Evolutionary conservation across 176 grass and related monocot species (phyloP).

Genomic region (Carex pumila): DNA sequence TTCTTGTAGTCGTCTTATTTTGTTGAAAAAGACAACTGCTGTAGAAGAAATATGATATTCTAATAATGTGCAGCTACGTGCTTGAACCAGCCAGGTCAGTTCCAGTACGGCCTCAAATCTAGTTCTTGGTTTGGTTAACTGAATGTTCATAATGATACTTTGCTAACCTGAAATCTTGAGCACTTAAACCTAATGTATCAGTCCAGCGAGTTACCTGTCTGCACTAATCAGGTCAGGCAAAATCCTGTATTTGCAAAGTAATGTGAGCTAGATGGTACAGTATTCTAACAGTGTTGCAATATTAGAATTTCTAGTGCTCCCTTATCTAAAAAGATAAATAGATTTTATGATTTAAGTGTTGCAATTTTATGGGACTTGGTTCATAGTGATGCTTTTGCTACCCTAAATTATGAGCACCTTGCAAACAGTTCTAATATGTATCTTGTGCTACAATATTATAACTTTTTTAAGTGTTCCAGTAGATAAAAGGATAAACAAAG

Average conservation of each 20-base stretch:
- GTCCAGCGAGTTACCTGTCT: background rate
- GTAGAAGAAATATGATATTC: background rate
- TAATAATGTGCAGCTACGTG: background rate
- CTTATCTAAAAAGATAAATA: background rate
- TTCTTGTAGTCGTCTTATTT: background rate
- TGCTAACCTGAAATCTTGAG: background rate
- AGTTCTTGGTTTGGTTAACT: background rate
- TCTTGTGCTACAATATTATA: constrained; percentile 19
- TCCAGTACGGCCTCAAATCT: background rate
- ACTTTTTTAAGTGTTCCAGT: background rate
- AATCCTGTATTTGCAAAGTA: background rate
- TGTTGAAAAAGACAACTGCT: constrained; percentile 4
- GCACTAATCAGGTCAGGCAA: background rate
- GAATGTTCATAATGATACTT: background rate
- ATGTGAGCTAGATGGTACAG: background rate
- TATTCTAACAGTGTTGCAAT: background rate
- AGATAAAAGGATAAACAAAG: background rate
- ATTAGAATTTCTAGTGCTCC: background rate
- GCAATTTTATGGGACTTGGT: no score
- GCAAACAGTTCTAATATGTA: background rate
- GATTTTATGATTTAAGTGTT: no score
- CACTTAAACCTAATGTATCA: background rate
- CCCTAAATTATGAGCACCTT: no score
- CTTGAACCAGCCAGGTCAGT: background rate
- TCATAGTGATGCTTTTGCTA: no score